phyloP scores from a whole-genome alignment of 2,329 filamentous ascomycete species.

The Colletotrichum siamense region DNA sequence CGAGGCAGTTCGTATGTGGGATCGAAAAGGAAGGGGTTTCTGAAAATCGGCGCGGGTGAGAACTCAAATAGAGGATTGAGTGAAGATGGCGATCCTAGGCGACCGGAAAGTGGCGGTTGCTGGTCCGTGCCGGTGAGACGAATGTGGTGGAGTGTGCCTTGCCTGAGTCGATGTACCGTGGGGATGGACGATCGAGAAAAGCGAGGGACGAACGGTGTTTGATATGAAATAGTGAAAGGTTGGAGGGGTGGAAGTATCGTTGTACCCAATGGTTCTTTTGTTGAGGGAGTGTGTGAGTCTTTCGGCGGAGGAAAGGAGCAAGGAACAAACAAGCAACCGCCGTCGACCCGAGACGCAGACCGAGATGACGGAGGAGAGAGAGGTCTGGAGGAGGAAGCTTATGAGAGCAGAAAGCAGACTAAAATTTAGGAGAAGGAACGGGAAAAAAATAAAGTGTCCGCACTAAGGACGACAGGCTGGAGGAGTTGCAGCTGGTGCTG shows the following conservation, averaged over 20 bases:
- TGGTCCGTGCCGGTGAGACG: conserved; percentile 13
- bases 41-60: not conserved
- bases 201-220: not conserved
- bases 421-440: conserved; percentile 63
- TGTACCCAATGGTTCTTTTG: not conserved
- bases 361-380: conserved; percentile 43
- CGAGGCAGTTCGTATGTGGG: not conserved
- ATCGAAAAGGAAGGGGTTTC: not conserved
- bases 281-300: not conserved
- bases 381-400: conserved; percentile 66
- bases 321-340: not conserved
- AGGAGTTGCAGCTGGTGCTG: not conserved
- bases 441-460: not conserved
- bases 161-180: not conserved
- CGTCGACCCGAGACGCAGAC: not conserved
- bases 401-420: conserved; percentile 50
- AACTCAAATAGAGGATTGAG: not conserved
- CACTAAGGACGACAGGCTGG: not conserved
- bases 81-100: not conserved
- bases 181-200: not conserved
- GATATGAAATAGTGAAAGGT: not conserved
- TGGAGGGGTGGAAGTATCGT: not conserved
- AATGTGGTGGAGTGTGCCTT: not conserved
- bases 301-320: conserved; percentile 8
- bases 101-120: conserved; percentile 15